phyloP scores from a whole-genome alignment of 805 yeast species.

The Priceomyces fermenticarens region DNA sequence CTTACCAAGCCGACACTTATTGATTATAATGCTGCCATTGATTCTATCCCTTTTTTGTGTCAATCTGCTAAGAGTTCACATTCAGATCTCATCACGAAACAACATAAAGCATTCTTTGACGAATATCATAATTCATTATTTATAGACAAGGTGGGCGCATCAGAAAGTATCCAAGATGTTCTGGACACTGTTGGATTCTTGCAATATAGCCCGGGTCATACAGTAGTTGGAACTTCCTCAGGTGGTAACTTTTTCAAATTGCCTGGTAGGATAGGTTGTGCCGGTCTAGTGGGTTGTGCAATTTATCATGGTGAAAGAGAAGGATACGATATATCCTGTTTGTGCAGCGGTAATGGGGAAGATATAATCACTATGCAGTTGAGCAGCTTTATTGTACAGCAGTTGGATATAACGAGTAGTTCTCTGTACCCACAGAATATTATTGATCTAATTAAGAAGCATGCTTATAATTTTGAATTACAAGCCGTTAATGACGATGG shows the following conservation, averaged over 20 bases:
- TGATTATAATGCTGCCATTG: constrained; percentile 8
- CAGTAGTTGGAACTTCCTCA: constrained; percentile 40
- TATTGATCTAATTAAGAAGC: constrained; percentile 12
- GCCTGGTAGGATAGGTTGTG: constrained; percentile 53
- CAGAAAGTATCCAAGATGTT: constrained; percentile 10
- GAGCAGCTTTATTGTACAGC: constrained; percentile 25
- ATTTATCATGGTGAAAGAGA: constrained; percentile 21
- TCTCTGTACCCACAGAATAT: constrained; percentile 18
- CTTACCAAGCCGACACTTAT: constrained; percentile 34
- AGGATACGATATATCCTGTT: constrained; percentile 23
- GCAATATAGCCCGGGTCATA: no score
- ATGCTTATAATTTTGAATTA: constrained; percentile 8
- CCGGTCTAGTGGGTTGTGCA: constrained; percentile 49
- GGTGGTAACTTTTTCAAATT: constrained; percentile 53
- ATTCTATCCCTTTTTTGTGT: no score
- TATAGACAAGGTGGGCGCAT: no score
- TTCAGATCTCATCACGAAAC: no score
- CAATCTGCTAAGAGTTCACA: no score
- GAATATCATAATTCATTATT: no score
- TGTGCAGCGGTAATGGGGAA: constrained; percentile 59
- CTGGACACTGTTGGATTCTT: constrained; percentile 47
- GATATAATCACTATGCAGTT: constrained; percentile 46
- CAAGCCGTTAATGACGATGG: constrained; percentile 3
- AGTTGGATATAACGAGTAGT: constrained; percentile 9
- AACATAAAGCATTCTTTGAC: no score